A percentile compares a stretch with the other conserved stretches of the same genome.
Evolutionary conservation across 2,329 filamentous ascomycete species (phyloP).

Genomic region (Penicillium sp.): DNA sequence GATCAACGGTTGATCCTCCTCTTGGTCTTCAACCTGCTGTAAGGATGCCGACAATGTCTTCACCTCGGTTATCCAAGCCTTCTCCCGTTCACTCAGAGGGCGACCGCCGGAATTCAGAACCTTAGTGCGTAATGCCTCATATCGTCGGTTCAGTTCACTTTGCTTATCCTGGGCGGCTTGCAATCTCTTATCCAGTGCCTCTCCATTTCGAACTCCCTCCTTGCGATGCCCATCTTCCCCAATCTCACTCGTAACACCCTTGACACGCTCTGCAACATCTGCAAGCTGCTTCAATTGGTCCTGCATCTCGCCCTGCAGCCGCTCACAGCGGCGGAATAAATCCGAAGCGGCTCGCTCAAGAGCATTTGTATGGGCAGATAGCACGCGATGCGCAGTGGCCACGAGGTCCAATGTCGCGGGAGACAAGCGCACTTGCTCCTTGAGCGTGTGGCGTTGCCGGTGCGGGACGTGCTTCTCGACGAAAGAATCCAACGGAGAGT

Average conservation of each 20-base stretch:
- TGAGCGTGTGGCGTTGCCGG: slow-evolving; percentile 42
- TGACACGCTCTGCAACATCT: slow-evolving; percentile 46
- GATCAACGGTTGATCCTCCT: slow-evolving; percentile 27
- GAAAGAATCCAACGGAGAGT: slow-evolving; percentile 40
- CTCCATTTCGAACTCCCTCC: slow-evolving; percentile 31
- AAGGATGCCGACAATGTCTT: slow-evolving; percentile 39
- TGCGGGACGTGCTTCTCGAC: slow-evolving; percentile 44
- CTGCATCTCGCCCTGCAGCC: slow-evolving; percentile 46
- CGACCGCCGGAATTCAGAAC: slow-evolving; percentile 43
- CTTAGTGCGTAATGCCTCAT: slow-evolving; percentile 45
- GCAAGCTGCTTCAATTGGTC: slow-evolving; percentile 47
- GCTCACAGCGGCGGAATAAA: slow-evolving; percentile 52
- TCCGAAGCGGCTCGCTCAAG: slow-evolving; percentile 50
- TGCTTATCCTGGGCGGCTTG: slow-evolving; percentile 42
- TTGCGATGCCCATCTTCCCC: slow-evolving; percentile 36
- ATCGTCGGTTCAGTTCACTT: slow-evolving; percentile 39
- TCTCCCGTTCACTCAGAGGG: slow-evolving; percentile 47
- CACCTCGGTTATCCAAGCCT: slow-evolving; percentile 46
- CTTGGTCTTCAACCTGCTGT: slow-evolving; percentile 20
- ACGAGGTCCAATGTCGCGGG: slow-evolving; percentile 49
- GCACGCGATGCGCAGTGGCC: slow-evolving; percentile 46
- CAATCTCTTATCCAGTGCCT: slow-evolving; percentile 41
- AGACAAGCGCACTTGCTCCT: slow-evolving; percentile 48
- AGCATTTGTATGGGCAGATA: slow-evolving; percentile 46
- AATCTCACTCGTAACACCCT: slow-evolving; percentile 40